These are phyloP conservation scores for Lunularia cruciata DNA, from an alignment of 225 moss, liverwort and hornwort species.

Conservation along the genomic window DNA sequence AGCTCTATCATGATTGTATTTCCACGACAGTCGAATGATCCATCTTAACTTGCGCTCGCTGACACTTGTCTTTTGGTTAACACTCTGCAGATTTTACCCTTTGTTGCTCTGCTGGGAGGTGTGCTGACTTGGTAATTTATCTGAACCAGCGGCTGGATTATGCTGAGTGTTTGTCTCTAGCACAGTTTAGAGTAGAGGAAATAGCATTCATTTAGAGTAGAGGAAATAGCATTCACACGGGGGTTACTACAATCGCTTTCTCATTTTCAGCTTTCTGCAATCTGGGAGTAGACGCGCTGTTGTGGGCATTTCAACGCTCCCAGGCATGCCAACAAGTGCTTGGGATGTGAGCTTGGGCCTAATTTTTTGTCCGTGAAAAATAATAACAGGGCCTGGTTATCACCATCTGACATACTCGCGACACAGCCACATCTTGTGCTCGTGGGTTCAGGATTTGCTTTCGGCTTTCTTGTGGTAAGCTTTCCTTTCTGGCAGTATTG, in stretches of 20 bases:
- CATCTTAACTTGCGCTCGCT: background rate
- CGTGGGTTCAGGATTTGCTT: conserved; percentile 75
- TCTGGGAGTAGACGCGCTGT: too few species aligned
- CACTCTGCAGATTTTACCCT: conserved; percentile 71
- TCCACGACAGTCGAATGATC: background rate
- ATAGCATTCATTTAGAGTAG: too few species aligned
- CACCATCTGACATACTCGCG: conserved; percentile 68
- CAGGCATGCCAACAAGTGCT: too few species aligned
- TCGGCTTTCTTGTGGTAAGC: conserved; percentile 86
- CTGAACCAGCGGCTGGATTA: background rate
- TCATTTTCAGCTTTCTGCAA: too few species aligned
- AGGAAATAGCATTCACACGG: too few species aligned
- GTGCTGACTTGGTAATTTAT: conserved; percentile 66
- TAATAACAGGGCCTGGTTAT: conserved; percentile 66
- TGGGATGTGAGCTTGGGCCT: too few species aligned
- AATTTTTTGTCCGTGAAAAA: too few species aligned
- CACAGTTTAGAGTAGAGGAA: too few species aligned
- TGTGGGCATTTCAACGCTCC: too few species aligned
- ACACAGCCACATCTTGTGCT: conserved; percentile 89
- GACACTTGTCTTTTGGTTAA: background rate
- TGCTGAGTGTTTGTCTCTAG: too few species aligned
- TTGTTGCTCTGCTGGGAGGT: conserved; percentile 59
- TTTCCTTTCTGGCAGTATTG: background rate
- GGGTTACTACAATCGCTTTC: too few species aligned
- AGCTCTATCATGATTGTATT: background rate